These are phyloP conservation scores for Pseudoscleropodium purum DNA, from an alignment of 225 moss, liverwort and hornwort genomes.

Conservation along the genomic window DNA sequence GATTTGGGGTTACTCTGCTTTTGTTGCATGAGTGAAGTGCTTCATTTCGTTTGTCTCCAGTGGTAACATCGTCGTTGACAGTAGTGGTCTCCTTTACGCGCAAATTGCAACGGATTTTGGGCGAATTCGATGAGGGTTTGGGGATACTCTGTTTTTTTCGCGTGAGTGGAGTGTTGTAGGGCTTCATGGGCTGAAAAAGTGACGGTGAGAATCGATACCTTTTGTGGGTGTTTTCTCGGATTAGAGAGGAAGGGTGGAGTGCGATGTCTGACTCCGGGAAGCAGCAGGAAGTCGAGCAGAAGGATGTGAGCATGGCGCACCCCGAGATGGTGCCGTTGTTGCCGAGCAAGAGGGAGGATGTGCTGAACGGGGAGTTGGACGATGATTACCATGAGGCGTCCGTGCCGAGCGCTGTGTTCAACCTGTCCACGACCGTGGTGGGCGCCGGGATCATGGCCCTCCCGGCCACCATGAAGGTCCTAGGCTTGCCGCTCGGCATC, in stretches of 20 bases:
- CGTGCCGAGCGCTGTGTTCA: conserved; percentile 62
- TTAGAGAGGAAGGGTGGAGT: not conserved
- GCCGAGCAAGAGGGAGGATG: conserved; percentile 51
- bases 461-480: conserved; percentile 82
- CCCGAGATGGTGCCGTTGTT: conserved; percentile 49
- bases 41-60: not conserved
- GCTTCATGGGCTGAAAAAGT: not conserved
- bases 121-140: not conserved
- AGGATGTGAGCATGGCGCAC: not conserved
- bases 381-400: conserved; percentile 77
- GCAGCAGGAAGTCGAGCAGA: not conserved
- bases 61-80: not conserved
- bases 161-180: not conserved
- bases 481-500: conserved; percentile 72
- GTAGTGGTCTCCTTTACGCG: not conserved
- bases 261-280: conserved; percentile 11
- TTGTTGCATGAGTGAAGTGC: not conserved
- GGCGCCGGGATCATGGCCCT: conserved; percentile 88
- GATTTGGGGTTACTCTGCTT: not conserved
- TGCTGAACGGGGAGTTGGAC: conserved; percentile 3
- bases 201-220: not conserved
- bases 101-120: not conserved
- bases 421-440: conserved; percentile 86
- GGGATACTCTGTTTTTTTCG: not conserved
- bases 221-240: not conserved